Evolutionary conservation across 2,329 filamentous ascomycete genomes (phyloP).

Genomic region (Raffaelea albimanens): DNA sequence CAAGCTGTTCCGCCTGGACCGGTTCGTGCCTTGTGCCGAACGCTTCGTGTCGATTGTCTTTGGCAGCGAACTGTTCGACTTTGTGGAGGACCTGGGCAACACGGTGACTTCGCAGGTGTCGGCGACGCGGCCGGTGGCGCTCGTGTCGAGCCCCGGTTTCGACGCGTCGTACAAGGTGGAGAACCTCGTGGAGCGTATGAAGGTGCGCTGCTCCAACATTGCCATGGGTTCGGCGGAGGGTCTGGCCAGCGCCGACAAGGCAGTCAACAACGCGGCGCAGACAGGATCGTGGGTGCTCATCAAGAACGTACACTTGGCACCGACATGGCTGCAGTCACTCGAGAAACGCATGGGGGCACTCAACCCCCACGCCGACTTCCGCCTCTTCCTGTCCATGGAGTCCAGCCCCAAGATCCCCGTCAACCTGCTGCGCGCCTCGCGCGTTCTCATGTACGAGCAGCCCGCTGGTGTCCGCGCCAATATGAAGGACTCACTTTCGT

Average conservation of each 20-base stretch:
- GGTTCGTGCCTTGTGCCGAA: slow-evolving; percentile 87
- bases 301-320: slow-evolving; percentile 97
- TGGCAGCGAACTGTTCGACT: slow-evolving; percentile 71
- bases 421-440: slow-evolving; percentile 84
- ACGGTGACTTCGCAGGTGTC: slow-evolving; percentile 81
- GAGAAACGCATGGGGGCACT: slow-evolving; percentile 95
- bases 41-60: slow-evolving; percentile 84
- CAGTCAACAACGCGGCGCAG: slow-evolving; percentile 84
- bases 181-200: slow-evolving; percentile 75
- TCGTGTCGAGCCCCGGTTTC: slow-evolving; percentile 92
- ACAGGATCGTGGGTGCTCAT: slow-evolving; percentile 92
- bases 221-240: slow-evolving; percentile 98
- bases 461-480: slow-evolving; percentile 93
- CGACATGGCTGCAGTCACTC: slow-evolving; percentile 91
- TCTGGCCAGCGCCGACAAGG: slow-evolving; percentile 85
- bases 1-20: slow-evolving; percentile 90
- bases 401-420: slow-evolving; percentile 94
- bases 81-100: slow-evolving; percentile 74
- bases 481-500: slow-evolving; percentile 94
- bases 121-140: slow-evolving; percentile 74
- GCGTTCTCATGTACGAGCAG: slow-evolving; percentile 96
- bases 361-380: slow-evolving; percentile 87
- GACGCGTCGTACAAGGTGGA: slow-evolving; percentile 99
- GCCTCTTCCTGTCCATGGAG: slow-evolving; percentile 97
- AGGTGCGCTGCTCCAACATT: slow-evolving; percentile 84